Conservation (phyloP, 2,329 filamentous ascomycete species). For the Aaosphaeria arxii region DNA sequence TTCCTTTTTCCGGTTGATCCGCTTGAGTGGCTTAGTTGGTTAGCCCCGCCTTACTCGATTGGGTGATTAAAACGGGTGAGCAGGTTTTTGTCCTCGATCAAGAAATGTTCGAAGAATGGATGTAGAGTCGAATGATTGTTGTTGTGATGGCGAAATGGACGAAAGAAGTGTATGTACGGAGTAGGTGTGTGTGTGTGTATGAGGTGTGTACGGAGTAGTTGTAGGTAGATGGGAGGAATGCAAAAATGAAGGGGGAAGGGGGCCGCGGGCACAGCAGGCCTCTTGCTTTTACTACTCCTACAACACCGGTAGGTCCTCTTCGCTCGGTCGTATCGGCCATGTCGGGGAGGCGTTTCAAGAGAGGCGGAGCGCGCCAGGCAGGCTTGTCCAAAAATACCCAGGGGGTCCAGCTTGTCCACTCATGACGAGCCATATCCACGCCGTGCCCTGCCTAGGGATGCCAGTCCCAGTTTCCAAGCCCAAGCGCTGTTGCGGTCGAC, state of each 20-base stretch:
- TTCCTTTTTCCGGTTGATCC: slow-evolving; percentile 27
- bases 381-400: slow-evolving; percentile 2
- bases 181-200: background rate
- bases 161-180: background rate
- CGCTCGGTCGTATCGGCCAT: background rate
- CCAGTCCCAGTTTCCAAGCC: background rate
- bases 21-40: slow-evolving; percentile 26
- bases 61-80: background rate
- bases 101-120: background rate
- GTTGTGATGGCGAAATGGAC: background rate
- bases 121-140: background rate
- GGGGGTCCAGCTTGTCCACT: background rate
- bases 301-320: no score
- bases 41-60: slow-evolving; percentile 1
- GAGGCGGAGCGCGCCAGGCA: slow-evolving; percentile 3
- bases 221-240: background rate
- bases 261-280: slow-evolving; percentile 11
- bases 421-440: background rate
- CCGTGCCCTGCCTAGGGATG: background rate
- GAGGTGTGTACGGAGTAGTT: background rate
- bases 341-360: slow-evolving; percentile 20
- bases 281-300: slow-evolving; percentile 19
- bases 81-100: background rate
- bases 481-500: background rate
- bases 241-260: background rate